These are phyloP conservation scores for Aspergillus funiculosus DNA, from an alignment of 495 filamentous ascomycete genomes.

Conservation along the genomic window DNA sequence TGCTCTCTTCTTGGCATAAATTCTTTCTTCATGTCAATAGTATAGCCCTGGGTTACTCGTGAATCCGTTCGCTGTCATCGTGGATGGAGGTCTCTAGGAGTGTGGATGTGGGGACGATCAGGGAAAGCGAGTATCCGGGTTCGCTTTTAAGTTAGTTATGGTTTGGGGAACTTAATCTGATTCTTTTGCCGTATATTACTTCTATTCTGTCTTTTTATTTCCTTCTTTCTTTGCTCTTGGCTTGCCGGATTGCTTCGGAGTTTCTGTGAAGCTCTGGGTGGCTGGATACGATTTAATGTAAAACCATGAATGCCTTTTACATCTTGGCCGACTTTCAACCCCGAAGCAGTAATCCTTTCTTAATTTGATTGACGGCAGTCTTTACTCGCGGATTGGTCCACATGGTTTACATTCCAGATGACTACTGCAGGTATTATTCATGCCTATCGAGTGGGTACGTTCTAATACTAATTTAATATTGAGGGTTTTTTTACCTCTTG, in stretches of 20 bases:
- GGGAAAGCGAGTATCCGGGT: slow-evolving; percentile 10
- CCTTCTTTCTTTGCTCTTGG: slow-evolving; percentile 28
- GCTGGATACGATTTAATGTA: slow-evolving; percentile 46
- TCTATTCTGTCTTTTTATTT: slow-evolving; percentile 26
- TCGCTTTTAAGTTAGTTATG: slow-evolving; percentile 20
- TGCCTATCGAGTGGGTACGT: too few species aligned
- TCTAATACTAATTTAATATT: too few species aligned
- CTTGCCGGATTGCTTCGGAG: slow-evolving; percentile 41
- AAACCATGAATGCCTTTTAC: slow-evolving; percentile 40
- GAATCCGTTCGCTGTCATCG: slow-evolving; percentile 12
- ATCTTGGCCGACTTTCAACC: slow-evolving; percentile 13
- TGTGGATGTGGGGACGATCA: slow-evolving; percentile 13
- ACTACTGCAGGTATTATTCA: too few species aligned
- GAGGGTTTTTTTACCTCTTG: too few species aligned
- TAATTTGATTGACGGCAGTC: slow-evolving; percentile 20
- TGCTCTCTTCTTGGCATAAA: slow-evolving; percentile 52
- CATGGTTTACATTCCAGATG: neutral
- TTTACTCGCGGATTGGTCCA: neutral
- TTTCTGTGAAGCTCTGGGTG: slow-evolving; percentile 38
- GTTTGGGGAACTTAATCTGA: slow-evolving; percentile 27
- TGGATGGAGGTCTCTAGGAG: slow-evolving; percentile 12
- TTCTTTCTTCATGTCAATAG: slow-evolving; percentile 29
- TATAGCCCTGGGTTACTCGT: slow-evolving; percentile 20
- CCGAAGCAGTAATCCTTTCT: slow-evolving; percentile 28
- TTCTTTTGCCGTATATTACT: slow-evolving; percentile 31